Evolutionary conservation across 768 basidiomycete genomes (phyloP).

Genomic region (Suillus occidentalis): DNA sequence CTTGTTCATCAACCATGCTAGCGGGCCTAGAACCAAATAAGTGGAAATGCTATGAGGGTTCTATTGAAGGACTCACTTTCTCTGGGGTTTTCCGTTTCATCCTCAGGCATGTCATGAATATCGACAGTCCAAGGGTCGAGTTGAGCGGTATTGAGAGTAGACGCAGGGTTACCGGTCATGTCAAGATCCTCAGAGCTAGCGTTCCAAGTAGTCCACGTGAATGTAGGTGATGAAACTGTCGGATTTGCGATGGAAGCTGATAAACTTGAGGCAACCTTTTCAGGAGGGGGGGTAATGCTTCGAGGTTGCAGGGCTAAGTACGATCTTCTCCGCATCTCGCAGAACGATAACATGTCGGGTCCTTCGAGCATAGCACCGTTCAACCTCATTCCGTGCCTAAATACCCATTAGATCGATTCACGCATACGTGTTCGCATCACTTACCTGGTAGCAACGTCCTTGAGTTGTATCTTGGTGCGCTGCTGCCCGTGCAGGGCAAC

Average conservation of each 20-base stretch:
- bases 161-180: not conserved
- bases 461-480: not conserved
- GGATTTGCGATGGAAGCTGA: not conserved
- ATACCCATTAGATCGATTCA: no score
- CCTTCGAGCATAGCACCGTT: not conserved
- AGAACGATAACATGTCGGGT: not conserved
- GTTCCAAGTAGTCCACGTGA: not conserved
- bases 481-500: not conserved
- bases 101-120: not conserved
- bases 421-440: no score
- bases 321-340: not conserved
- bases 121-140: not conserved
- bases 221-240: not conserved
- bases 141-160: not conserved
- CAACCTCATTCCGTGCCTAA: not conserved
- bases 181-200: not conserved
- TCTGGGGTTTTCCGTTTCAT: not conserved
- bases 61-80: not conserved
- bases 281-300: not conserved
- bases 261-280: not conserved
- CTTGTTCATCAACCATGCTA: not conserved
- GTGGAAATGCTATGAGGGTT: not conserved
- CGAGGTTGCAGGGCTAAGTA: not conserved
- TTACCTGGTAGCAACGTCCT: not conserved
- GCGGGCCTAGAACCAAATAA: not conserved